Evolutionary conservation across 116 monocot genomes (phyloP), one percentile per base, ranked within the genome.

Genomic region (Posidonia oceanica): DNA sequence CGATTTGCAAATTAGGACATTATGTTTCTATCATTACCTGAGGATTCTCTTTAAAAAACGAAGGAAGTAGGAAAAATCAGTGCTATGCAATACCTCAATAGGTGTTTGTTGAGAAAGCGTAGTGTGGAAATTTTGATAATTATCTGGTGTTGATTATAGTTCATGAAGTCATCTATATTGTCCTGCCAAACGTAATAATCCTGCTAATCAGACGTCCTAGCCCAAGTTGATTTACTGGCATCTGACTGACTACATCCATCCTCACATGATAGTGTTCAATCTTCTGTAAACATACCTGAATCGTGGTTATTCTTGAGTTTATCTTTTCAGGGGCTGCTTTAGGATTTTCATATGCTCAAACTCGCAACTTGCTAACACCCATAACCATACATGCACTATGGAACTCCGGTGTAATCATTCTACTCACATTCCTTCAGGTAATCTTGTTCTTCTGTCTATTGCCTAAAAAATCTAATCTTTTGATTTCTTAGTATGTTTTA

Each of bases 351-450:
- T 96, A 91, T 75, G 86, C 88, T 64, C 91, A 91, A 75, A 91
- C 96, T 22, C 86, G 80, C n/a, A 96, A 96, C 80, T 89, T 96
- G 48, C 74, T 96, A 54, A 87, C 95, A 41, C 87, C 95, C 52
- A 91, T 96, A 75, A 88, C 88, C 17, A 85, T 91, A 61, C 95
- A 96, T 75, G 86, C 91, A 38, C 66, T 91, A 53, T 96, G 95
- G 95, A 96, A 96, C 63, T 88, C 96, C 14, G 91, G 85, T 17
- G 85, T 88, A 13, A 91, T 96, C 55, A 52, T 96, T 64, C 58
- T 91, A 51, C 83, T 96, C 20, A 91, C 89, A 37, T 71, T 91
- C 76, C 91, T 96, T 76, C 96, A 96, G 91, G 96, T 96, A 81
- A 18, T 74, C 17, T 44, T 18, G 42, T 38, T 20, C 52, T 51